Evolutionary conservation across 1,284 basidiomycete species (phyloP).

Genomic region (Cutaneotrichosporon dermatis): DNA sequence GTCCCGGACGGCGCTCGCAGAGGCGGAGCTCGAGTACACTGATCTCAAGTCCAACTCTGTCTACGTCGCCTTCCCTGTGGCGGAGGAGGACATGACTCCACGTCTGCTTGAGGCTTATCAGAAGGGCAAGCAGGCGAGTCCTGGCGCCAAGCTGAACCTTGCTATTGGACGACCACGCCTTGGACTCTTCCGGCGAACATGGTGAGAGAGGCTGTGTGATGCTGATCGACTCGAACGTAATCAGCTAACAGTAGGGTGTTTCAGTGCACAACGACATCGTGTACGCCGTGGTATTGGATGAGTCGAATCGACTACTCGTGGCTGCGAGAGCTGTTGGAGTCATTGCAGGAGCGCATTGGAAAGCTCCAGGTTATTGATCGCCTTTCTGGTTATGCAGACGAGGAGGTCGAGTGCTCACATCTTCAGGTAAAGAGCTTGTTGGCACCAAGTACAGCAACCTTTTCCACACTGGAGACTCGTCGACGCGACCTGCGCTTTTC

Average conservation of each 20-base stretch:
- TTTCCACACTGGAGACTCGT: constrained; percentile 55
- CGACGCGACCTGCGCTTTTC: constrained; percentile 54
- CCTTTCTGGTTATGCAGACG: constrained; percentile 53
- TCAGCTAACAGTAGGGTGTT: too few species aligned
- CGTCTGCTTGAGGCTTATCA: constrained; percentile 26
- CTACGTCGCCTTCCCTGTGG: constrained; percentile 72
- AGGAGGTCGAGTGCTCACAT: constrained; percentile 58
- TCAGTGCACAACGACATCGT: constrained; percentile 61
- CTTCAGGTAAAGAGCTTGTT: constrained; percentile 60
- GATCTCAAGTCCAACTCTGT: constrained; percentile 86
- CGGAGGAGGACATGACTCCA: constrained; percentile 33
- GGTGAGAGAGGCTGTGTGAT: too few species aligned
- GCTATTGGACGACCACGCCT: constrained; percentile 98
- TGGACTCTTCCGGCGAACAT: constrained; percentile 97
- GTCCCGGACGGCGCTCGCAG: constrained; percentile 87
- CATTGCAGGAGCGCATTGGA: constrained; percentile 58
- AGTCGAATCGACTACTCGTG: constrained; percentile 53
- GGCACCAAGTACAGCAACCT: constrained; percentile 65
- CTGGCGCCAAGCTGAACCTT: constrained; percentile 52
- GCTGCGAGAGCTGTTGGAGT: constrained; percentile 65
- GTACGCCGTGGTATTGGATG: constrained; percentile 61
- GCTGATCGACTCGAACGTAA: too few species aligned
- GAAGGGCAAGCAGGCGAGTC: constrained; percentile 5
- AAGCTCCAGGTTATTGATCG: constrained; percentile 53
- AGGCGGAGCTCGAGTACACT: constrained; percentile 88